phyloP scores from a whole-genome alignment of 1,139 yeast genomes.

The Protomyces inouyei region DNA sequence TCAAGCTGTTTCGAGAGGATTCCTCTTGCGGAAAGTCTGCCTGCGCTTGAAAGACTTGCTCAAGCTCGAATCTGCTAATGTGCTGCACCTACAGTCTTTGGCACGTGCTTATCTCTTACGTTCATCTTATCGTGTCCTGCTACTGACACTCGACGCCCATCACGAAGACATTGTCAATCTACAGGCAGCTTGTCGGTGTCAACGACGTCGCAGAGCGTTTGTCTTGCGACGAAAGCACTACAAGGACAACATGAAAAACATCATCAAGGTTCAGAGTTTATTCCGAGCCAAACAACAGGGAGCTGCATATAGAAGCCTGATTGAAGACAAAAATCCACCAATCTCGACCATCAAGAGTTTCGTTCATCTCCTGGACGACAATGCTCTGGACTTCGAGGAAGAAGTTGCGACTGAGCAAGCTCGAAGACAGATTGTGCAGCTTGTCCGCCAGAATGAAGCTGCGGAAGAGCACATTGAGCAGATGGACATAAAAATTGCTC shows the following conservation, averaged over 20 bases:
- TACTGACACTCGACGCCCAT: not conserved
- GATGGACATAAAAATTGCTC: constrained; percentile 73
- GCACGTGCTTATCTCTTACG: constrained; percentile 37
- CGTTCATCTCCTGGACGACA: constrained; percentile 69
- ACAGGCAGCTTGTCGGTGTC: constrained; percentile 35
- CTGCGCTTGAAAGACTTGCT: constrained; percentile 19
- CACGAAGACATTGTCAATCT: constrained; percentile 41
- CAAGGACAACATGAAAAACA: constrained; percentile 49
- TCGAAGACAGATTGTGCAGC: constrained; percentile 62
- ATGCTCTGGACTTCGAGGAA: constrained; percentile 67
- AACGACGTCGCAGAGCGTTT: constrained; percentile 20
- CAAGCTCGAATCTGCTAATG: constrained; percentile 20
- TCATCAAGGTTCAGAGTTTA: constrained; percentile 68
- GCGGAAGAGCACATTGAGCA: constrained; percentile 72
- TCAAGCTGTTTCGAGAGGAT: constrained; percentile 30
- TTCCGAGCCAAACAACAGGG: constrained; percentile 66
- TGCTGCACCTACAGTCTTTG: constrained; percentile 23
- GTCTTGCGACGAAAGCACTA: constrained; percentile 49
- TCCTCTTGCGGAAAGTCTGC: constrained; percentile 27
- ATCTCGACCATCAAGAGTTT: constrained; percentile 70
- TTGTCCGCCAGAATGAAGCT: constrained; percentile 59
- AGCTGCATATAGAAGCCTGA: constrained; percentile 66
- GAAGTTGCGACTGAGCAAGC: constrained; percentile 65
- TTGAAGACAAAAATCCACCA: constrained; percentile 69
- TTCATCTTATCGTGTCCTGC: not conserved